Evolutionary conservation across 768 basidiomycete species (phyloP), one percentile per base, ranked within the genome.

Genomic region (Leucosporidium yakuticum): DNA sequence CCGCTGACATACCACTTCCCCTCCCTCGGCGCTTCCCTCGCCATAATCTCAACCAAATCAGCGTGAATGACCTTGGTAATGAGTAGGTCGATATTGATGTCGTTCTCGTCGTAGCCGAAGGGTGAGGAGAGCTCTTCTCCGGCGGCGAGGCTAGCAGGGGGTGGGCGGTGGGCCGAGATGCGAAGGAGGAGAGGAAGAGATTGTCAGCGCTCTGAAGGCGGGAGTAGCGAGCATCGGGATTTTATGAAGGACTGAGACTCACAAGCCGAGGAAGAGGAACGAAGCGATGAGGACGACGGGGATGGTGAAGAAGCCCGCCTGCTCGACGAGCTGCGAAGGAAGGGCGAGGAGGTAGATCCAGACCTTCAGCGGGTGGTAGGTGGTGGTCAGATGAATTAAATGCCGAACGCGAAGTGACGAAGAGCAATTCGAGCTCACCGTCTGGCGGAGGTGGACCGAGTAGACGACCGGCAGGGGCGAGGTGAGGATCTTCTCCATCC

Each of bases 191-290:
- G 6, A 44, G 3, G 39, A 44, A n/a, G 8, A 44, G 39, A 3
- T 44, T 8, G 39, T 44, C 39, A 44, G 39, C 39, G 39, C 39
- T 15, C 17, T 12, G 12, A 36, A 12, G 5, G 34, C 6, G 12
- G 34, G n/a, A n/a, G n/a, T n/a, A n/a, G n/a, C n/a, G n/a, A n/a
- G n/a, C n/a, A n/a, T n/a, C n/a, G n/a, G n/a, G n/a, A n/a, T n/a
- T n/a, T n/a, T n/a, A n/a, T n/a, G n/a, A n/a, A n/a, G n/a, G n/a
- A n/a, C n/a, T n/a, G n/a, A 27, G 7, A 5, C 57, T 58, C 23
- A 39, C 57, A 58, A 58, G 19, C 57, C 57, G 34, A 58, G 57
- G 57, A 58, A 58, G n/a, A 58, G 57, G 34, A 39, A 58, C 15
- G 31, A 34, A 7, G 57, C 57, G 57, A 58, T 36, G 20, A 36